These are phyloP conservation scores for Aspergillus udagawae DNA, from an alignment of 2,329 filamentous ascomycete genomes.

Conservation along the genomic window DNA sequence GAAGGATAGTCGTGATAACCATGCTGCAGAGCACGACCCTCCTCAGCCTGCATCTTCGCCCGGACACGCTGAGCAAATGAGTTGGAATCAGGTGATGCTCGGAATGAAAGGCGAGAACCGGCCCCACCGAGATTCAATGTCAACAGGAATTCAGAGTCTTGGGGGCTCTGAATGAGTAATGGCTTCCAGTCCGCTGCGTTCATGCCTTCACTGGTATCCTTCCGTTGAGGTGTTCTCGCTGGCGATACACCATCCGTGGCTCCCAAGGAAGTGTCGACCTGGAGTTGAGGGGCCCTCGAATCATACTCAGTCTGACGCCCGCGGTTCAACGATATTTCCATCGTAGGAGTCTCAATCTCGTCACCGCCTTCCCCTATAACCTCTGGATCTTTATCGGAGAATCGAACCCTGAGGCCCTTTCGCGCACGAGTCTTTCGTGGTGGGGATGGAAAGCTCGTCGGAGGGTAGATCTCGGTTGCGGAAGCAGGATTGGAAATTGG, in stretches of 20 bases:
- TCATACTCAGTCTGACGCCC: slow-evolving; percentile 11
- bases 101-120: slow-evolving; percentile 38
- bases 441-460: slow-evolving; percentile 17
- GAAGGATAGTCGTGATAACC: slow-evolving; percentile 29
- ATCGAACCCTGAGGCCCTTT: slow-evolving; percentile 71
- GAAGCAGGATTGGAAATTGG: slow-evolving; percentile 13
- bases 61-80: slow-evolving; percentile 47
- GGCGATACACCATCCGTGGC: slow-evolving; percentile 11
- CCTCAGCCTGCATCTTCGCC: slow-evolving; percentile 51
- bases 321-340: slow-evolving; percentile 60
- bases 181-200: slow-evolving; percentile 23
- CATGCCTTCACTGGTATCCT: slow-evolving; percentile 10
- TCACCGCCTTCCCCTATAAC: slow-evolving; percentile 91
- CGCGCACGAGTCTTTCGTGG: slow-evolving; percentile 43
- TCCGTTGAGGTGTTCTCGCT: slow-evolving; percentile 11
- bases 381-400: slow-evolving; percentile 67
- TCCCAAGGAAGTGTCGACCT: slow-evolving; percentile 31
- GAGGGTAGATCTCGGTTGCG: slow-evolving; percentile 19
- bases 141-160: slow-evolving; percentile 37
- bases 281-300: slow-evolving; percentile 23
- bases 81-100: slow-evolving; percentile 36
- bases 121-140: slow-evolving; percentile 24
- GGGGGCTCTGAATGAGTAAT: slow-evolving; percentile 29
- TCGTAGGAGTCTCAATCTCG: slow-evolving; percentile 68
- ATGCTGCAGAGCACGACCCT: slow-evolving; percentile 48